phyloP scores from a whole-genome alignment of 2,329 filamentous ascomycete species.

The Diaporthe citri region DNA sequence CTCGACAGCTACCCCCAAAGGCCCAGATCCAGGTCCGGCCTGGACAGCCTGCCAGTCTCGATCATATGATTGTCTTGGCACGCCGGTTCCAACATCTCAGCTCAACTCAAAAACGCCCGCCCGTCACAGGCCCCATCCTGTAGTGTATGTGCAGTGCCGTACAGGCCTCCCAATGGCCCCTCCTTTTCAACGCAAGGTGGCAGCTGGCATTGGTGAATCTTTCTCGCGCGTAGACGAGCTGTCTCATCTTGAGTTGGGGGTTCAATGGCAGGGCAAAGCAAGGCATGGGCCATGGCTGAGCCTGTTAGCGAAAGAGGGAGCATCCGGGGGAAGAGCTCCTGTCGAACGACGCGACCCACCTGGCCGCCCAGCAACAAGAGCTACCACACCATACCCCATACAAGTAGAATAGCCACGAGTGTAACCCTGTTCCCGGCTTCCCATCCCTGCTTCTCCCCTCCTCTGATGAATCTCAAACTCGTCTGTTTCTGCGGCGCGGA shows the following conservation, averaged over 20 bases:
- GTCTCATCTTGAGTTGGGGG: constrained; percentile 7
- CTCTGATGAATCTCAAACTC: constrained; percentile 26
- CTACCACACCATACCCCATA: constrained; percentile 11
- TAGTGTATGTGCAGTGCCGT: background rate
- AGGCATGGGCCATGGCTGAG: constrained; percentile 14
- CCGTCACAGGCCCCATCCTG: background rate
- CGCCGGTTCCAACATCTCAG: constrained; percentile 13
- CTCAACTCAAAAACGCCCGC: constrained; percentile 3
- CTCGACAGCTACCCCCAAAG: background rate
- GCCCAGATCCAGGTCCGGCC: background rate
- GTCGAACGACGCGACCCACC: background rate
- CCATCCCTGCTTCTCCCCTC: constrained; percentile 10
- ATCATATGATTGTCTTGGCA: constrained; percentile 28
- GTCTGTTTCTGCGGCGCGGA: constrained; percentile 27
- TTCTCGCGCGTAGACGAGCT: background rate
- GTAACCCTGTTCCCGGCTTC: constrained; percentile 27
- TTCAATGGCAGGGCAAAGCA: constrained; percentile 26
- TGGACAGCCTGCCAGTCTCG: background rate
- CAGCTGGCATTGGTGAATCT: constrained; percentile 15
- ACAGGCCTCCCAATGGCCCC: background rate
- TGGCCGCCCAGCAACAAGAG: constrained; percentile 1
- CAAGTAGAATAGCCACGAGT: background rate
- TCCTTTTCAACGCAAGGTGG: background rate
- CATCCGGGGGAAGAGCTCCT: background rate
- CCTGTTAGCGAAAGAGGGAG: constrained; percentile 1